These are phyloP conservation scores for Phylloporus scabripes DNA, from an alignment of 768 basidiomycete species.

Conservation along the genomic window DNA sequence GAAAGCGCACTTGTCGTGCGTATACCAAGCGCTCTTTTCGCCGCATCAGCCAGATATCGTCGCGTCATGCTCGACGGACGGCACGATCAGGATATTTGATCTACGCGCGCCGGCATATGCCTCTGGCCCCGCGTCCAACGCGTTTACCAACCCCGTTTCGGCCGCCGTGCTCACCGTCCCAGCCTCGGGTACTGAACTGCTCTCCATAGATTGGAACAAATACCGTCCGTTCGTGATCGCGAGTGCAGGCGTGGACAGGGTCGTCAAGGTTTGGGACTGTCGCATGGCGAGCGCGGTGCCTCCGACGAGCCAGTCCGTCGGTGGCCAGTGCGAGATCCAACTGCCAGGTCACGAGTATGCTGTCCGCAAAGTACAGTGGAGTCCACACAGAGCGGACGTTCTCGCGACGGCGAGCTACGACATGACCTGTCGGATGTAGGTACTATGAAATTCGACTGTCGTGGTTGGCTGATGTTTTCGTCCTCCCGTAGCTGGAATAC, in stretches of 20 bases:
- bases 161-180: constrained; percentile 73
- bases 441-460: constrained; percentile 13
- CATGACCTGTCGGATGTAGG: constrained; percentile 91
- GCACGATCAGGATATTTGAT: constrained; percentile 80
- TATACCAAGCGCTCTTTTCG: constrained; percentile 89
- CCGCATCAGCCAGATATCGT: constrained; percentile 82
- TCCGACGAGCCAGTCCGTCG: constrained; percentile 47
- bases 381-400: constrained; percentile 67
- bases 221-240: constrained; percentile 76
- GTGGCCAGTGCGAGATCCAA: constrained; percentile 64
- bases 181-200: constrained; percentile 71
- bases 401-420: constrained; percentile 80
- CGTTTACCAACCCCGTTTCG: constrained; percentile 62
- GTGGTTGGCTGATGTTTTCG: neutral
- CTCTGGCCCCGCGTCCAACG: constrained; percentile 43
- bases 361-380: constrained; percentile 85
- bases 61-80: constrained; percentile 83
- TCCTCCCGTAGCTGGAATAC: constrained; percentile 68
- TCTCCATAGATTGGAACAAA: constrained; percentile 90
- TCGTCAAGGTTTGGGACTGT: constrained; percentile 78
- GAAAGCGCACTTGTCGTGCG: constrained; percentile 77
- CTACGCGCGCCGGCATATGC: constrained; percentile 59
- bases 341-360: constrained; percentile 87
- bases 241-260: constrained; percentile 73
- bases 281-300: constrained; percentile 68